A percentile compares a stretch with the other conserved stretches of the same genome.
Conservation (phyloP, 1,284 basidiomycete genomes). For the Kwoniella shivajii region DNA sequence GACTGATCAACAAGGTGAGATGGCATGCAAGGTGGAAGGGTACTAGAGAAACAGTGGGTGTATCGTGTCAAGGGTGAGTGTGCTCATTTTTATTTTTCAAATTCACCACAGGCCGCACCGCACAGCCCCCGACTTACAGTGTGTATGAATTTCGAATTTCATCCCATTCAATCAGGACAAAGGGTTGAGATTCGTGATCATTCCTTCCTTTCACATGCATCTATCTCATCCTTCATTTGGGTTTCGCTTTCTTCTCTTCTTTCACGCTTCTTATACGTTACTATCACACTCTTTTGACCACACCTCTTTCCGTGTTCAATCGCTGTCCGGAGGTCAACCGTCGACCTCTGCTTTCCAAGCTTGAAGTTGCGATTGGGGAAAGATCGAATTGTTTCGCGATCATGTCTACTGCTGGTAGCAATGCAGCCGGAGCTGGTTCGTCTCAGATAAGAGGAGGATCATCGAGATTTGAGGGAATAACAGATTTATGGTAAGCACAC, state of each 20-base stretch:
- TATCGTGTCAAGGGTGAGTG: too few relatives aligned
- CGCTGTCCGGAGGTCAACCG: too few relatives aligned
- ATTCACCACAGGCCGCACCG: conserved; percentile 4
- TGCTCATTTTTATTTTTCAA: too few relatives aligned
- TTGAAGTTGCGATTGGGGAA: too few relatives aligned
- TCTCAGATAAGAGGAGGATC: background rate
- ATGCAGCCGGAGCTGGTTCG: background rate
- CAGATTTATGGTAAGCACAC: conserved; percentile 38
- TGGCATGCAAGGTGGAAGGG: background rate
- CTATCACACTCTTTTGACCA: background rate
- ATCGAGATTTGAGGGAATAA: conserved; percentile 42
- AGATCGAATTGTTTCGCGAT: too few relatives aligned
- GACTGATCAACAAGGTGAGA: background rate
- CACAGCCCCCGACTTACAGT: background rate
- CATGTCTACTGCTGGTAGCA: conserved; percentile 2
- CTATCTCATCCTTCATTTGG: background rate
- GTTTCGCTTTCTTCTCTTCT: background rate
- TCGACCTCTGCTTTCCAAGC: too few relatives aligned
- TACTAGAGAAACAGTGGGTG: too few relatives aligned
- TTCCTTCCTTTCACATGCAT: background rate
- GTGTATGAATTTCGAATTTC: too few relatives aligned
- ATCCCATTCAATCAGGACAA: too few relatives aligned
- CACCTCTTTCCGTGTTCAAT: background rate
- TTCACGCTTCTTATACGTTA: background rate
- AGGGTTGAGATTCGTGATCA: too few relatives aligned